These are phyloP conservation scores for Mrakia blollopis DNA, from an alignment of 768 basidiomycete genomes.

Conservation along the genomic window DNA sequence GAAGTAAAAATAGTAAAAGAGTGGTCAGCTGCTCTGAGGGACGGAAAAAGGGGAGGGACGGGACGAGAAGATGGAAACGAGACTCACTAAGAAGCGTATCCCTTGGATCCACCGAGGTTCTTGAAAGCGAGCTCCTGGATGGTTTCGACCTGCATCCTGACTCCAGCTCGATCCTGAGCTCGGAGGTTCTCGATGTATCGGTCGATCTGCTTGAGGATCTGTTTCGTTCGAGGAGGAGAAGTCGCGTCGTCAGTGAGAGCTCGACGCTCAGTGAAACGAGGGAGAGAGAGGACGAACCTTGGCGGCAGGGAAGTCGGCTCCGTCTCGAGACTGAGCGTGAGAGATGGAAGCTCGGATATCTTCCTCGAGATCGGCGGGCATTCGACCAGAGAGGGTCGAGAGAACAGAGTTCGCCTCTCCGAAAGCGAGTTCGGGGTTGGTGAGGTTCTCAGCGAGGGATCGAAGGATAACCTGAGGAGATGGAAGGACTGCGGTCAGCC, in stretches of 20 bases:
- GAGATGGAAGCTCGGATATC: slow-evolving; percentile 73
- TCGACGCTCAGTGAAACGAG: not conserved
- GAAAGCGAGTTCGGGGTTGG: slow-evolving; percentile 81
- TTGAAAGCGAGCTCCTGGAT: slow-evolving; percentile 72
- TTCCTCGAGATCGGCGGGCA: slow-evolving; percentile 87
- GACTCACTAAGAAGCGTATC: slow-evolving; percentile 52
- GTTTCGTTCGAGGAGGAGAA: not conserved
- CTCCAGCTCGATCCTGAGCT: slow-evolving; percentile 71
- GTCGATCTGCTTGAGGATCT: slow-evolving; percentile 69
- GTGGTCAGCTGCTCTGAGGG: not conserved
- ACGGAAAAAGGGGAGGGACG: not conserved
- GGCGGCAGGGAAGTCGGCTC: slow-evolving; percentile 76
- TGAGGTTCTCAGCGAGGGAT: slow-evolving; percentile 74
- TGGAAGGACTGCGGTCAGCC: no score
- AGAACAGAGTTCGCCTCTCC: slow-evolving; percentile 77
- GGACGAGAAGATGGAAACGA: not conserved
- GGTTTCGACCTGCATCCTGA: slow-evolving; percentile 64
- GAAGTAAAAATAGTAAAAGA: not conserved
- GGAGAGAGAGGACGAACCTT: slow-evolving; percentile 50
- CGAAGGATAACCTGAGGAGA: slow-evolving; percentile 70
- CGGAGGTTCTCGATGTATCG: slow-evolving; percentile 75
- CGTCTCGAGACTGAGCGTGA: slow-evolving; percentile 62
- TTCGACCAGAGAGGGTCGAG: slow-evolving; percentile 82
- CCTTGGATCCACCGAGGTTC: slow-evolving; percentile 75
- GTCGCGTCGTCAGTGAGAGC: not conserved